These are phyloP conservation scores for Hymenotorrendiella dingleyae DNA, from an alignment of 2,329 filamentous ascomycete species.

Conservation along the genomic window DNA sequence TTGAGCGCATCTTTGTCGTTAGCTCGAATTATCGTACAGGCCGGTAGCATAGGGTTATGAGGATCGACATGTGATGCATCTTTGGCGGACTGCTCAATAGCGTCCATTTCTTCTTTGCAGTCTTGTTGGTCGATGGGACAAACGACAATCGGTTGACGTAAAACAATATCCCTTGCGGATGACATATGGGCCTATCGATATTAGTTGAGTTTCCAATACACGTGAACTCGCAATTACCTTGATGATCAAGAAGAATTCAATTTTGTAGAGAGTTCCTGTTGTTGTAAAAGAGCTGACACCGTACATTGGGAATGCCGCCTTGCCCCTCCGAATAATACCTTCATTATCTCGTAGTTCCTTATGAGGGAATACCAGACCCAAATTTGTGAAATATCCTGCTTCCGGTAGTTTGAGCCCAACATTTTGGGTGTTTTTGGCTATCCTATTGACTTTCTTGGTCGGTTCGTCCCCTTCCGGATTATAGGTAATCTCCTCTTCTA, in stretches of 20 bases:
- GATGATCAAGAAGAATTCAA: slow-evolving; percentile 92
- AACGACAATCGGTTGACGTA: slow-evolving; percentile 91
- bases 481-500: slow-evolving; percentile 98
- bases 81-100: slow-evolving; percentile 91
- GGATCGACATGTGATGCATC: slow-evolving; percentile 84
- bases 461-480: slow-evolving; percentile 97
- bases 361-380: slow-evolving; percentile 84
- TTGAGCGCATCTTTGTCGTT: slow-evolving; percentile 62
- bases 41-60: slow-evolving; percentile 88
- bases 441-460: slow-evolving; percentile 78
- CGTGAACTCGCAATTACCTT: slow-evolving; percentile 61
- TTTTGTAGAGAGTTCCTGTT: slow-evolving; percentile 90
- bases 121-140: slow-evolving; percentile 92
- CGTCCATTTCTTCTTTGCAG: slow-evolving; percentile 98
- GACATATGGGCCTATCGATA: slow-evolving; percentile 71
- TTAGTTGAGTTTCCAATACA: slow-evolving; percentile 10
- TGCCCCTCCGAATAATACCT: slow-evolving; percentile 78
- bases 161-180: slow-evolving; percentile 77
- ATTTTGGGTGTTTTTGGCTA: slow-evolving; percentile 76
- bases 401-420: slow-evolving; percentile 84
- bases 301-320: slow-evolving; percentile 83
- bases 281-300: slow-evolving; percentile 89
- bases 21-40: slow-evolving; percentile 73
- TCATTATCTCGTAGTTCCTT: slow-evolving; percentile 84
- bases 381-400: slow-evolving; percentile 85